Evolutionary conservation across 768 basidiomycete species (phyloP), one percentile per base, ranked within the genome.

Genomic region (Exidia glandulosa): DNA sequence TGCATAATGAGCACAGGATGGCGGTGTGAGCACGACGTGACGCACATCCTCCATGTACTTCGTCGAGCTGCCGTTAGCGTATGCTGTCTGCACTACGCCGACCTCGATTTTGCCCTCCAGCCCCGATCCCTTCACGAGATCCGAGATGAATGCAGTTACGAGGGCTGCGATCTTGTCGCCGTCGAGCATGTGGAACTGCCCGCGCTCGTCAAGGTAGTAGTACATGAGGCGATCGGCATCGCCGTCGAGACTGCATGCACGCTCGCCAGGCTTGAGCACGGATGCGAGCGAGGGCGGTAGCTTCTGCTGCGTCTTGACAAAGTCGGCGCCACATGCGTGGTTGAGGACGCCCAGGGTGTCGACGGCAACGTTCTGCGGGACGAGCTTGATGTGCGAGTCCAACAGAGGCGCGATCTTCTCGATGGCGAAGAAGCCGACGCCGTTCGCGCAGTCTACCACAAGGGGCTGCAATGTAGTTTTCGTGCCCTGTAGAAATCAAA

Each of bases 151-250:
- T 30, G 90, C 86, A 10, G 96, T 92, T 27, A 92, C 92, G 34
- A 99, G 79, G 0, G 88, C 86, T 3, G 96, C 90, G 60, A 98
- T 98, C 80, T 98, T 99, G 76, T 99, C 96, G 12, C 96, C 96
- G 65, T 99, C 96, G 45, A 99, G 81, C 81, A 99, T 84, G 66
- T 84, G 87, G 77, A 98, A 99, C 57, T 80, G 76, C 33, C 82
- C 78, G 32, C 79, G 76, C 61, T 86, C 83, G 69, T 93, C 90
- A 61, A 91, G 73, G 71, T 96, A 97, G 75, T 85, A 98, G 70
- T 93, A 99, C 68, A 99, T 94, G 65, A 99, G 76, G 37, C 96
- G 85, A 75, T 99, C 96, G 3, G 96, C 96, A 71, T 99, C 96
- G 36, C 96, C 96, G 65, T 99, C 96, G 59, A 96, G 80, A 68